phyloP scores from a whole-genome alignment of 1,284 basidiomycete genomes.

The Tilletia setariae region DNA sequence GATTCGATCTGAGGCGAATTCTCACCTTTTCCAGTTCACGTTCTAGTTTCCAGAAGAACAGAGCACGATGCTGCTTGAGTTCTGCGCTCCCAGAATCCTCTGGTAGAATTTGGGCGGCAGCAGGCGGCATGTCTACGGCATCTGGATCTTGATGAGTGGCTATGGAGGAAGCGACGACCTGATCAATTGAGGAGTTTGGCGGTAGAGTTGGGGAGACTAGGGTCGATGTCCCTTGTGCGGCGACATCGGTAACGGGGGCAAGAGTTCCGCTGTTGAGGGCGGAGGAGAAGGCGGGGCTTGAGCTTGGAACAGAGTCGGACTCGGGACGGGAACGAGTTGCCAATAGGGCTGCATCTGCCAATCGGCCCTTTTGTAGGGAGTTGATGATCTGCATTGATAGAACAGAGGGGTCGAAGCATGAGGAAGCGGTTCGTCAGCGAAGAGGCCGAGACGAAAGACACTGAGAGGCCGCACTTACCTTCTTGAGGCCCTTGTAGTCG shows the following conservation, averaged over 20 bases:
- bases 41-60: conserved; percentile 99
- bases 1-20: neutral
- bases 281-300: conserved; percentile 20
- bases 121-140: conserved; percentile 3
- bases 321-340: conserved; percentile 74
- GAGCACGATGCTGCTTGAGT: conserved; percentile 76
- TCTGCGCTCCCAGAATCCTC: conserved; percentile 43
- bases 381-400: conserved; percentile 72
- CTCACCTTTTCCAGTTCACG: conserved; percentile 93
- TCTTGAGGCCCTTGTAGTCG: conserved; percentile 97
- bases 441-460: neutral
- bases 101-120: conserved; percentile 36
- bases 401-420: neutral
- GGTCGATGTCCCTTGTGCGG: neutral
- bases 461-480: conserved; percentile 55
- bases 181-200: neutral
- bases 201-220: no score
- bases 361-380: conserved; percentile 85
- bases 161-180: neutral
- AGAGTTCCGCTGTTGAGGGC: neutral
- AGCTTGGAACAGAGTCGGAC: conserved; percentile 17
- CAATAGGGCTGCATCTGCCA: conserved; percentile 81
- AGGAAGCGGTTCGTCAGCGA: neutral
- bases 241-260: conserved; percentile 3
- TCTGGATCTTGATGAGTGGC: neutral